Percentiles rank a stretch among this genome's conserved stretches.
These are phyloP conservation scores for Penicillium daleae DNA, from an alignment of 495 filamentous ascomycete genomes.

Conservation along the genomic window DNA sequence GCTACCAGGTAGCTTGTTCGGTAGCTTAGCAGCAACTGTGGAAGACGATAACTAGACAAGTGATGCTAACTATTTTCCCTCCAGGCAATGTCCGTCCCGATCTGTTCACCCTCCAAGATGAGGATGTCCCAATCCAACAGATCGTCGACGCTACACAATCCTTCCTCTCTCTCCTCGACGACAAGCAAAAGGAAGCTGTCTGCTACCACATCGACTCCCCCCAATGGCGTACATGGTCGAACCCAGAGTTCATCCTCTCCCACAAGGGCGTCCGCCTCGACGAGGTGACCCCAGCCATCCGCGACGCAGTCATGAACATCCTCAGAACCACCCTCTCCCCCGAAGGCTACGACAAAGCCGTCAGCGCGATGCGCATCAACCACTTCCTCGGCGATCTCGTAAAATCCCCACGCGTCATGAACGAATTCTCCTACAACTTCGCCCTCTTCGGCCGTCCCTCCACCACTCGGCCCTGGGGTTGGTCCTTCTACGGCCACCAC, in stretches of 20 bases:
- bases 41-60: not conserved
- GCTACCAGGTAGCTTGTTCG: not conserved
- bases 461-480: conserved; percentile 64
- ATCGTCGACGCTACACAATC: conserved; percentile 55
- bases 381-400: conserved; percentile 75
- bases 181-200: conserved; percentile 50
- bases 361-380: conserved; percentile 74
- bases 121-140: conserved; percentile 58
- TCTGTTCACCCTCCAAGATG: conserved; percentile 64
- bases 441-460: conserved; percentile 62
- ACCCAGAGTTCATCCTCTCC: conserved; percentile 69
- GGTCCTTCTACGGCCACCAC: conserved; percentile 77
- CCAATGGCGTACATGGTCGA: conserved; percentile 76
- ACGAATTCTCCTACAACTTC: conserved; percentile 78
- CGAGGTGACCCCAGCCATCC: conserved; percentile 47
- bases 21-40: not conserved
- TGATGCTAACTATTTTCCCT: conserved; percentile 10
- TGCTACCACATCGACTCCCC: conserved; percentile 67
- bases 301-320: conserved; percentile 55
- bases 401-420: conserved; percentile 62
- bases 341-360: conserved; percentile 71
- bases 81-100: conserved; percentile 56
- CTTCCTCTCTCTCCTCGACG: conserved; percentile 48
- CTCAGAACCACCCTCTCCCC: conserved; percentile 62
- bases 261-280: conserved; percentile 70